These are phyloP conservation scores for Corymbia maculata DNA, from an alignment of 345 rosid genomes.

Conservation along the genomic window DNA sequence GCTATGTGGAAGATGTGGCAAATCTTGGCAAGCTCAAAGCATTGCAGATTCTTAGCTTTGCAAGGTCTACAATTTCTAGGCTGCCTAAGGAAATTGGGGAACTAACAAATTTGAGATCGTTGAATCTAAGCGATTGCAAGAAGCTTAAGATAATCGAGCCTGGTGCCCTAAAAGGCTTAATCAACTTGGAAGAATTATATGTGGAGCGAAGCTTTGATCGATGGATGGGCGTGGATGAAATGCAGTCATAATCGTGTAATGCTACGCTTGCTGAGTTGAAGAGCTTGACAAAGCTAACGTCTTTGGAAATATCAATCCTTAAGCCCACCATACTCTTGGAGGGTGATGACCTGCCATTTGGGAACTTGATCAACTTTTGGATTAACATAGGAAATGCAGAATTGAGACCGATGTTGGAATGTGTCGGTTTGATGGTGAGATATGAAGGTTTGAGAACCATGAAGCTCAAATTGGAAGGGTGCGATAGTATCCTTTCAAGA, in stretches of 20 bases:
- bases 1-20: neutral
- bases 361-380: neutral
- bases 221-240: neutral
- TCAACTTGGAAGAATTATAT: neutral
- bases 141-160: accelerated
- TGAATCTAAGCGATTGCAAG: accelerated
- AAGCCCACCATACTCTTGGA: neutral
- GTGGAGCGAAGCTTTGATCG: accelerated
- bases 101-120: neutral
- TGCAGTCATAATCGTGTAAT: accelerated
- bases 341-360: neutral
- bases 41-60: neutral
- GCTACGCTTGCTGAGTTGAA: neutral
- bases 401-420: too few species aligned
- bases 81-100: neutral
- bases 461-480: neutral
- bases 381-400: neutral
- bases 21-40: neutral
- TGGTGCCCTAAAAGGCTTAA: neutral
- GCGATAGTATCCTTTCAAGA: neutral
- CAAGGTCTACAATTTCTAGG: accelerated
- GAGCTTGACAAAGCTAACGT: neutral
- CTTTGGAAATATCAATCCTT: neutral
- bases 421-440: accelerated
- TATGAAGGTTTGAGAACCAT: neutral